Conservation (phyloP, 1,139 yeast species). For the Suhomyces coccinellae region DNA sequence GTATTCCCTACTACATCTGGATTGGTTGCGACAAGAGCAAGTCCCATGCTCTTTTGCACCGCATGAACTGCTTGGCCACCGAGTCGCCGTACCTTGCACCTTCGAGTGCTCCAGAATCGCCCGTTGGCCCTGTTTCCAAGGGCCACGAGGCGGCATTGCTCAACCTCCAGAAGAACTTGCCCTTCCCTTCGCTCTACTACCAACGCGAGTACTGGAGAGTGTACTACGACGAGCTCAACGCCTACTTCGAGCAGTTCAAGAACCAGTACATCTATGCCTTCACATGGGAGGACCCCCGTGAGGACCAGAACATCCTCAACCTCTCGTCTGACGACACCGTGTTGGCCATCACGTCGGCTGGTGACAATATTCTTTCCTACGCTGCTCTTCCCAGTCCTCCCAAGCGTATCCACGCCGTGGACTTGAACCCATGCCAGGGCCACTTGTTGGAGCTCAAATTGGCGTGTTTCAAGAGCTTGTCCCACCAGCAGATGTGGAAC, state of each 20-base stretch:
- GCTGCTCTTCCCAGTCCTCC: conserved; percentile 74
- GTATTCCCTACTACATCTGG: conserved; percentile 82
- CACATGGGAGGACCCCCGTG: conserved; percentile 90
- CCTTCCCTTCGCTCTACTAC: conserved; percentile 77
- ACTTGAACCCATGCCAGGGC: conserved; percentile 79
- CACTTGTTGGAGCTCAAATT: conserved; percentile 77
- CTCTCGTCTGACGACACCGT: conserved; percentile 67
- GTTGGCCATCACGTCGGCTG: conserved; percentile 82
- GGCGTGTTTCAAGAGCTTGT: conserved; percentile 59
- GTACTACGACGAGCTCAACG: conserved; percentile 70
- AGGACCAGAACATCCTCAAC: conserved; percentile 66
- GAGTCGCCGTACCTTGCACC: conserved; percentile 83
- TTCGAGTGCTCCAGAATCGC: conserved; percentile 39
- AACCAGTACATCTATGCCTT: conserved; percentile 82
- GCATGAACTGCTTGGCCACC: conserved; percentile 72
- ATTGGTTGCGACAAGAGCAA: conserved; percentile 72
- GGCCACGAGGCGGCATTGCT: conserved; percentile 75
- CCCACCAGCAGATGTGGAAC: conserved; percentile 66
- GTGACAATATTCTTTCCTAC: conserved; percentile 75
- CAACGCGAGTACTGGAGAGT: conserved; percentile 78
- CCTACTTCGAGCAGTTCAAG: conserved; percentile 68
- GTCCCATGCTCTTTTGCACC: conserved; percentile 58
- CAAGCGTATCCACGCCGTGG: conserved; percentile 78
- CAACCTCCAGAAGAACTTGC: conserved; percentile 64
- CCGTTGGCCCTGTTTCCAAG: conserved; percentile 40